Conservation (phyloP, 2,329 filamentous ascomycete genomes). For the Hyphodiscus sp. region DNA sequence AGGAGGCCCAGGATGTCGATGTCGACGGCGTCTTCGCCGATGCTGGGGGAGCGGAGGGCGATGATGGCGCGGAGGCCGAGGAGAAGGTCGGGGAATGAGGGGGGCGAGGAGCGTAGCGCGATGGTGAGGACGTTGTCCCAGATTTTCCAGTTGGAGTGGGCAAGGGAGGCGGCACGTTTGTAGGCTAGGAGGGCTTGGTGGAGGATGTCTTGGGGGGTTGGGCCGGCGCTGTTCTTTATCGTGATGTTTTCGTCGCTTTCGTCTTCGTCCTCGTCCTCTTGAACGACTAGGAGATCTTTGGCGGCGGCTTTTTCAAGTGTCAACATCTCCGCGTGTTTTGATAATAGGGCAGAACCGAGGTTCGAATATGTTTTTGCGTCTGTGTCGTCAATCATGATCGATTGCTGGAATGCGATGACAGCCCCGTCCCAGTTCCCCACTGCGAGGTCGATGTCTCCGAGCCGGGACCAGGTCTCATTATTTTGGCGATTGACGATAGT, state of each 20-base stretch:
- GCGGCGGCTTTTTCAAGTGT: conserved; percentile 31
- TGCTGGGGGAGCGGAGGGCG: conserved; percentile 57
- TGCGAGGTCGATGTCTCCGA: conserved; percentile 82
- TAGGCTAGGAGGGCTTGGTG: conserved; percentile 76
- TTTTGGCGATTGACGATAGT: conserved; percentile 75
- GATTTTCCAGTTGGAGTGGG: conserved; percentile 83
- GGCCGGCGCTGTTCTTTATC: not conserved
- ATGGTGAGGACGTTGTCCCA: conserved; percentile 96
- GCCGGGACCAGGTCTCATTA: conserved; percentile 77
- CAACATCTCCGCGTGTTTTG: conserved; percentile 50
- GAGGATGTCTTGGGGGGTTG: conserved; percentile 43
- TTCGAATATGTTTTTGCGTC: conserved; percentile 96
- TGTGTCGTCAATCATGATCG: conserved; percentile 77
- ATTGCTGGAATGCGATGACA: conserved; percentile 74
- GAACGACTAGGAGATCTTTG: conserved; percentile 23
- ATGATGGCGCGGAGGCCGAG: conserved; percentile 69
- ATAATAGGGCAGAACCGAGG: conserved; percentile 75
- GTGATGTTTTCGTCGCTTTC: conserved; percentile 11
- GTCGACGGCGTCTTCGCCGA: conserved; percentile 75
- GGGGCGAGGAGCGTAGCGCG: conserved; percentile 68
- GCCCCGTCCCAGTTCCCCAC: conserved; percentile 71
- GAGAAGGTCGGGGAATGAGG: conserved; percentile 68
- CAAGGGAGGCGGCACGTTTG: conserved; percentile 77
- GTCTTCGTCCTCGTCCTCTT: conserved; percentile 27
- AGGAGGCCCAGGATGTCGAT: conserved; percentile 63